Evolutionary conservation across 2,329 filamentous ascomycete genomes (phyloP), one percentile per base, ranked within the genome.

Genomic region (Claviceps digitariae): DNA sequence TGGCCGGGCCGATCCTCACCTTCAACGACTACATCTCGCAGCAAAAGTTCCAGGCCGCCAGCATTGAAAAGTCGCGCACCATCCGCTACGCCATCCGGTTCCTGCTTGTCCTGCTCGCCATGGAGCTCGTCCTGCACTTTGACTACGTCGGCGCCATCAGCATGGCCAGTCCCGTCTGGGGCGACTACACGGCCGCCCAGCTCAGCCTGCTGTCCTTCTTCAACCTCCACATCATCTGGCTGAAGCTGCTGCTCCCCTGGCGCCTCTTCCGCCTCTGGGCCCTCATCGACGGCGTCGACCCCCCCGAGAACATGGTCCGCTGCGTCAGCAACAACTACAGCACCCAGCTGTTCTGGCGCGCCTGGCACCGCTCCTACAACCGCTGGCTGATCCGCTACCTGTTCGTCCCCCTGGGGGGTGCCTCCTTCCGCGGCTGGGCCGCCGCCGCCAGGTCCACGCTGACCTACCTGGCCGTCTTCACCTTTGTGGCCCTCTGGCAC

Each of bases 21-120:
- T 98, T 97, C 74, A 98, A 98, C 69, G 94, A 98, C 73, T 98
- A 93, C 73, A 84, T 97, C 57, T 86, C 87, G 0, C 93, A 98
- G 67, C 76, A 78, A 56, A 85, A 87, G 59, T 86, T 91, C 69
- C 78, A 77, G 13, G 71, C 87, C 0, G 77, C 84, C 12, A 90
- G 81, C 54, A 83, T 93, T 61, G 86, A 84, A 59, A 69, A 67
- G 3, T 69, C 72, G 2, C 87, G 90, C 52, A 96, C 86, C 1
- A 66, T 84, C 31, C 81, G 88, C 47, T 98, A 98, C 64, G 90
- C 76, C 23, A 69, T 95, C 48, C 89, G 93, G 25, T 94, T 97
- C 66, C 66, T 84, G 21, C 69, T 96, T 50, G 82, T 83, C 15
- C 76, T 98, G 3, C 76, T 98, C 2, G 81, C 81, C 54, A 97